Conservation (phyloP, 139 green algal species). For the Ettlia oleoabundans region DNA sequence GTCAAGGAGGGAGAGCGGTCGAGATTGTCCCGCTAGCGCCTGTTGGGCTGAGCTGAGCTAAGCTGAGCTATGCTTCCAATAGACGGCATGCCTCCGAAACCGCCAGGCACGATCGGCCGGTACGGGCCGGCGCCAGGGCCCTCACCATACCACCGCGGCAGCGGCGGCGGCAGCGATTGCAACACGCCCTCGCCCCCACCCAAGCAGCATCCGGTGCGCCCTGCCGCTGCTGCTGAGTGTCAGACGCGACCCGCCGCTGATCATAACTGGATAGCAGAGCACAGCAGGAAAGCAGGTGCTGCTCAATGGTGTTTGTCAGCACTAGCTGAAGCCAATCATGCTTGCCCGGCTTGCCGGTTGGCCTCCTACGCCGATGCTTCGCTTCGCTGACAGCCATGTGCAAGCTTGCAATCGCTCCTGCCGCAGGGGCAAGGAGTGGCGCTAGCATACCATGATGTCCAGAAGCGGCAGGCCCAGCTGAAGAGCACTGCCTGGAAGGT, state of each 20-base stretch:
- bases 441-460: constrained; percentile 11
- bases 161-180: not conserved
- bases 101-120: not conserved
- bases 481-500: constrained; percentile 46
- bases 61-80: too few relatives aligned
- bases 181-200: not conserved
- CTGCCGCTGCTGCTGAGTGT: not conserved
- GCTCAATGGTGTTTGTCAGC: too few relatives aligned
- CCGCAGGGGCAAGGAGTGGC: constrained; percentile 6
- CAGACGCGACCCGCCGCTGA: too few relatives aligned
- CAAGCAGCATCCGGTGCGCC: not conserved
- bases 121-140: not conserved
- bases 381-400: not conserved
- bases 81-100: not conserved
- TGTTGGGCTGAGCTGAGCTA: too few relatives aligned
- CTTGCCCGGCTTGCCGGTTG: too few relatives aligned
- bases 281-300: too few relatives aligned
- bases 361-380: not conserved
- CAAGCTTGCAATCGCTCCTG: not conserved
- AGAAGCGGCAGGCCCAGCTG: not conserved
- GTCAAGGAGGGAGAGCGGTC: too few relatives aligned
- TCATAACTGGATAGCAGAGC: too few relatives aligned
- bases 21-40: too few relatives aligned
- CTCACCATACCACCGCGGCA: not conserved
- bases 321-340: too few relatives aligned